These are phyloP conservation scores for Mycena vitilis DNA, from an alignment of 768 basidiomycete species.

Conservation along the genomic window DNA sequence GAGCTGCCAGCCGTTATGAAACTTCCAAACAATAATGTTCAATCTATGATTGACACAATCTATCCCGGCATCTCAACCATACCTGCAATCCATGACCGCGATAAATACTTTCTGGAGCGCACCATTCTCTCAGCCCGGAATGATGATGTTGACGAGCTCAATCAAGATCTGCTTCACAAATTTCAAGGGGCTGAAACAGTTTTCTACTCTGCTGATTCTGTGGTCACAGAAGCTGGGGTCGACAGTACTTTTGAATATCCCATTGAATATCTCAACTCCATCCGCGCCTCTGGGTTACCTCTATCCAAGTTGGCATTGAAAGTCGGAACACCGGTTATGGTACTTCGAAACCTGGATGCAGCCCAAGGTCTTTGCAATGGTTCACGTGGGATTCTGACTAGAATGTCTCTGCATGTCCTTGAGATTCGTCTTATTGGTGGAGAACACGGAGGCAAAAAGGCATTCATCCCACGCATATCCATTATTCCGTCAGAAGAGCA, in stretches of 20 bases:
- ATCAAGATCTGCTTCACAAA: conserved; percentile 33
- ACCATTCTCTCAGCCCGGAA: conserved; percentile 46
- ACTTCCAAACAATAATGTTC: not conserved
- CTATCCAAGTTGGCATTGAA: conserved; percentile 43
- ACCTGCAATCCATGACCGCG: not conserved
- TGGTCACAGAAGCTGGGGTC: conserved; percentile 37
- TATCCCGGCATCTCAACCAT: not conserved
- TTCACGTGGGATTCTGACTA: conserved; percentile 43
- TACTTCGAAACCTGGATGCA: conserved; percentile 53
- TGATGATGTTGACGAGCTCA: conserved; percentile 41
- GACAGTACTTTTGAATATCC: conserved; percentile 38
- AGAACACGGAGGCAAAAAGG: conserved; percentile 43
- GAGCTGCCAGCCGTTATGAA: conserved; percentile 13
- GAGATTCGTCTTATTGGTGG: conserved; percentile 45
- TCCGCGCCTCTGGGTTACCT: conserved; percentile 48
- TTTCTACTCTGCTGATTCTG: conserved; percentile 45
- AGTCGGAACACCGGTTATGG: conserved; percentile 49
- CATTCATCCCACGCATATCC: conserved; percentile 48
- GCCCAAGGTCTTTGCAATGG: conserved; percentile 50
- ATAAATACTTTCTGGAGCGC: conserved; percentile 47
- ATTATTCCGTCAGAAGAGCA: conserved; percentile 26
- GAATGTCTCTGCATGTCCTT: conserved; percentile 42
- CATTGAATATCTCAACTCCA: conserved; percentile 45
- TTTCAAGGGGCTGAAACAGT: conserved; percentile 39
- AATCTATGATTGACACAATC: not conserved